Percentiles rank a stretch among this genome's conserved stretches.
phyloP scores from a whole-genome alignment of 2,329 filamentous ascomycete genomes.

The Colletotrichum aenigma region DNA sequence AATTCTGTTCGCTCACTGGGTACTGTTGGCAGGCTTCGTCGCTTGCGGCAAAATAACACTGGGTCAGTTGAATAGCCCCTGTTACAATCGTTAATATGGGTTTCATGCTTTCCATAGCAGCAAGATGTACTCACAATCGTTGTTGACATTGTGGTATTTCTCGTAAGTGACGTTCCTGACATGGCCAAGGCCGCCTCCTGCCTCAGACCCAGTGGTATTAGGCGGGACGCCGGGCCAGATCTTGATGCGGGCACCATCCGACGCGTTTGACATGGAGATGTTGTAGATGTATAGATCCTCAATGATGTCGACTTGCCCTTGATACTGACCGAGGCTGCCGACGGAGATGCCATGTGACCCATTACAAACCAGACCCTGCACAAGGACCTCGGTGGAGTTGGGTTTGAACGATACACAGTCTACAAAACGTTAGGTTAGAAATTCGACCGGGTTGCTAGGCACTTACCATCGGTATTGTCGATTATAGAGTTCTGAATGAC shows the following conservation, averaged over 20 bases:
- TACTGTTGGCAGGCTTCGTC: not conserved
- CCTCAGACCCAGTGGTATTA: not conserved
- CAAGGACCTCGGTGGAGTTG: constrained; percentile 70
- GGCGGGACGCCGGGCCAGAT: constrained; percentile 64
- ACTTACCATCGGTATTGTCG: constrained; percentile 61
- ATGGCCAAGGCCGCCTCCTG: not conserved
- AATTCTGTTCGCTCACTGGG: not conserved
- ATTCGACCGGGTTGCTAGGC: rapidly evolving
- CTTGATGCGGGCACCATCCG: constrained; percentile 74
- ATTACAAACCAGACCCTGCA: constrained; percentile 71
- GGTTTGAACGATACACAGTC: constrained; percentile 77
- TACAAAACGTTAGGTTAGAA: not conserved
- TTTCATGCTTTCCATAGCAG: too few species aligned
- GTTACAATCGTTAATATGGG: too few species aligned
- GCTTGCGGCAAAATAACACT: not conserved
- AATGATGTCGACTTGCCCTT: constrained; percentile 68
- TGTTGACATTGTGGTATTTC: not conserved
- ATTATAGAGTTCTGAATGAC: constrained; percentile 70
- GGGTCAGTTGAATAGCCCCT: not conserved
- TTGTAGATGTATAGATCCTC: constrained; percentile 71
- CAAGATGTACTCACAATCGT: not conserved
- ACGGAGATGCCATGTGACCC: constrained; percentile 75
- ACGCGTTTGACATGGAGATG: constrained; percentile 60
- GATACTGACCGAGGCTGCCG: constrained; percentile 73
- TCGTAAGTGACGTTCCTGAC: not conserved